Percentiles rank a stretch among this genome's conserved stretches.
These are phyloP conservation scores for Tuber microsphaerosporum DNA, from an alignment of 495 filamentous ascomycete species.

Conservation along the genomic window DNA sequence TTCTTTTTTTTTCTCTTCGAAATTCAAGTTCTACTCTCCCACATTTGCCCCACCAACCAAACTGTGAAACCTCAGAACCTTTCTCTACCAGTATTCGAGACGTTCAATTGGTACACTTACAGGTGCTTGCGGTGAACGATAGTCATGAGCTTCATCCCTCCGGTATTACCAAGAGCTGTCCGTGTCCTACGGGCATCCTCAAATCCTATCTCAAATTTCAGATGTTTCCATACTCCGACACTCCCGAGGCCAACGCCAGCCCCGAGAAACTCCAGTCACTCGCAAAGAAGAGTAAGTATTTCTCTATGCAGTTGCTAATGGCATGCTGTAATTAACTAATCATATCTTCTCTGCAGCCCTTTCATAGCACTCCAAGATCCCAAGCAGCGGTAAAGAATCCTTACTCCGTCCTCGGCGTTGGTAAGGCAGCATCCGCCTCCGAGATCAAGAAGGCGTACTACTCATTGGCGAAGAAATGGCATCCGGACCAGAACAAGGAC, in stretches of 20 bases:
- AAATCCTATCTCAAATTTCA: conserved; percentile 20
- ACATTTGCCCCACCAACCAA: conserved; percentile 9
- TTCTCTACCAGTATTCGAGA: conserved; percentile 1
- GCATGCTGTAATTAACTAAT: conserved; percentile 7
- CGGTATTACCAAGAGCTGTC: conserved; percentile 26
- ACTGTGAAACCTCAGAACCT: neutral
- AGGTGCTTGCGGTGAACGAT: neutral
- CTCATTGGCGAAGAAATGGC: conserved; percentile 93
- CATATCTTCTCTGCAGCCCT: conserved; percentile 49
- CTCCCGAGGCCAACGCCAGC: conserved; percentile 16
- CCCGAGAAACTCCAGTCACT: conserved; percentile 6
- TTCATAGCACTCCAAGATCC: conserved; percentile 61
- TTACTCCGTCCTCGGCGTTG: conserved; percentile 78
- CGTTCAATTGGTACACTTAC: conserved; percentile 1
- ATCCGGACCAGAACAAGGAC: conserved; percentile 97
- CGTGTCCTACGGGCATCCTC: conserved; percentile 22
- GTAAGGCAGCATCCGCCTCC: conserved; percentile 64
- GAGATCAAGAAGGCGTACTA: conserved; percentile 99
- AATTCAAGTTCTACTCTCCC: neutral
- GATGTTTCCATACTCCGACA: conserved; percentile 25
- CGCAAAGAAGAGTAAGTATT: conserved; percentile 27
- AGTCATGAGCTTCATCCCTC: conserved; percentile 32
- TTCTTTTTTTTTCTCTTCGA: neutral
- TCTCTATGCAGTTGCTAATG: neutral
- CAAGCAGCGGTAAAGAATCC: conserved; percentile 65